A percentile compares a stretch with the other conserved stretches of the same genome.
Conservation (phyloP, 345 rosid species). For the Iberis pinnata region DNA sequence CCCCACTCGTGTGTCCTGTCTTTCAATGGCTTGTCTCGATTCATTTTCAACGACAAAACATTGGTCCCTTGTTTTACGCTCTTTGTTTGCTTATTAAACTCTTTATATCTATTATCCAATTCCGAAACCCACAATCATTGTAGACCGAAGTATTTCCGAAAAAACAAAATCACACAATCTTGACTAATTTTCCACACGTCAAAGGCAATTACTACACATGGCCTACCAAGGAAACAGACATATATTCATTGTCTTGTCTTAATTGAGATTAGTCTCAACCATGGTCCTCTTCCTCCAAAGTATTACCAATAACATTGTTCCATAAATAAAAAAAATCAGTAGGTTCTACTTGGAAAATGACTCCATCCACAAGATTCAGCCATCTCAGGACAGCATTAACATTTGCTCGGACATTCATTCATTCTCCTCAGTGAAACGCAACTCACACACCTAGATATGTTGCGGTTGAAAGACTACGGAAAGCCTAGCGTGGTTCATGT, state of each 20-base stretch:
- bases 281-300: conserved; percentile 3
- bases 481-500: not conserved
- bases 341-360: not conserved
- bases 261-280: not conserved
- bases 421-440: conserved; percentile 3
- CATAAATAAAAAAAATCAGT: not conserved
- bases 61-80: conserved; percentile 27
- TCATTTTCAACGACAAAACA: conserved; percentile 24
- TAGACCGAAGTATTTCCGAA: conserved; percentile 4
- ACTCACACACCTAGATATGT: conserved; percentile 1
- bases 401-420: not conserved
- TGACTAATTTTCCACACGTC: not conserved
- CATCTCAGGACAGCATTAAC: not conserved
- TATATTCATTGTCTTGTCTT: not conserved
- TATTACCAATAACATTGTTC: not conserved
- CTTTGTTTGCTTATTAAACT: conserved; percentile 7
- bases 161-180: not conserved
- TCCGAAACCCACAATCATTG: conserved; percentile 3
- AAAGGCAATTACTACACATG: not conserved
- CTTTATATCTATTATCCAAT: not conserved
- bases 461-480: not conserved
- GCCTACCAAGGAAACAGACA: not conserved
- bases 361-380: not conserved
- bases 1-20: conserved; percentile 37
- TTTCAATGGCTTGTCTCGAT: conserved; percentile 24